Base-by-base conservation (phyloP, 805 yeast species). In the Candida ponderosae region DNA sequence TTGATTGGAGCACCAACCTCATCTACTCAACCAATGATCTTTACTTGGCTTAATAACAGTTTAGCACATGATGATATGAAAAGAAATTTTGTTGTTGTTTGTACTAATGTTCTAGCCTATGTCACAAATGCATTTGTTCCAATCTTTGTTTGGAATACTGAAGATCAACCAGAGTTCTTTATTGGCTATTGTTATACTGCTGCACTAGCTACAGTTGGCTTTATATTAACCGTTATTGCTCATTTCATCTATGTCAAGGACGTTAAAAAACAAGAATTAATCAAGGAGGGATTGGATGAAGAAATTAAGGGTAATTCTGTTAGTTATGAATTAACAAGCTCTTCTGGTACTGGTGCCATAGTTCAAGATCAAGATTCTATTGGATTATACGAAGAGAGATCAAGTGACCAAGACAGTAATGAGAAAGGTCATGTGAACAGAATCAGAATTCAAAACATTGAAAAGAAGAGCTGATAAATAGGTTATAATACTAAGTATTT, bases 21-120 rank as follows among this genome's bases (percentile, higher is more conserved):
- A 5, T 69, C 68, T 68, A 76, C 73, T 2, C 76, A 69, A 55
- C 76, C 77, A 5, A 65, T 67, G 41, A 66, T 72, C 6, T 72
- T 63, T 38, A 57, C 74, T 6, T 74, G 79, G 79, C 64, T 72
- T 29, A 72, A 73, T 45, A 56, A 71, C 19, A 45, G 64, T 15
- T 48, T 73, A 42, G 39, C 35, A 23, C 39, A 48, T 35, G 56
- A 58, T 36, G 61, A 58, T 37, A 44, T 50, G 51, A 53, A 56
- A 43, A 43, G 65, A n/a, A 51, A 47, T 34, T 48, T 60, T 19
- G 53, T 58, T 4, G 60, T 64, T 13, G 66, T 57, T 6, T 36
- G 51, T 5, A 63, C 68, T 28, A 63, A 66, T 41, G 57, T 58
- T 24, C 43, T 64, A 34, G 65, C 68, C 0, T 66, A 65, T 38